These are phyloP conservation scores for Sicyos baderoa DNA, from an alignment of 306 rosid species.

Conservation along the genomic window DNA sequence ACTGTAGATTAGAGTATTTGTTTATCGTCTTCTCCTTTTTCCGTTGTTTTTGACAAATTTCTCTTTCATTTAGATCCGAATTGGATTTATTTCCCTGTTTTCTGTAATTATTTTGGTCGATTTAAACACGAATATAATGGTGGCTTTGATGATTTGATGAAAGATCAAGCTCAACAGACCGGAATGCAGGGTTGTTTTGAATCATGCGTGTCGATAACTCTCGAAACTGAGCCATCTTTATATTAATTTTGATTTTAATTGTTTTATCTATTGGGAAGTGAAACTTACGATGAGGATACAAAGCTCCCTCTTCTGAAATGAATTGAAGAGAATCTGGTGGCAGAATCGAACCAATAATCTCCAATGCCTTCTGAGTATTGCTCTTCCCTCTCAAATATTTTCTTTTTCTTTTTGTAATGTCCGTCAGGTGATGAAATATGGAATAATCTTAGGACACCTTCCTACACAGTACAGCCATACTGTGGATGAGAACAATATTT, in stretches of 20 bases:
- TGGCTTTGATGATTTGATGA: conserved; percentile 22
- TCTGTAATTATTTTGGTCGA: background rate
- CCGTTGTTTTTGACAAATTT: background rate
- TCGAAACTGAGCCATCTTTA: background rate
- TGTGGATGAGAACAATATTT: conserved; percentile 25
- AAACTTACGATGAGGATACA: conserved; percentile 19
- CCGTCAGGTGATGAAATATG: conserved; percentile 19
- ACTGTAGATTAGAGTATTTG: background rate
- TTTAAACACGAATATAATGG: background rate
- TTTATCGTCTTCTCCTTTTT: background rate
- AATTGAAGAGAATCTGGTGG: conserved; percentile 22
- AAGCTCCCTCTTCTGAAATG: conserved; percentile 29
- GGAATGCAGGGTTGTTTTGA: conserved; percentile 8
- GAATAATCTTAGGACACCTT: conserved; percentile 30
- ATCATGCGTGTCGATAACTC: conserved; percentile 25
- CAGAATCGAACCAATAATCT: conserved; percentile 24
- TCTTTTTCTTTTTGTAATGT: background rate
- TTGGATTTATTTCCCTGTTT: background rate
- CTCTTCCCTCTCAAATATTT: background rate
- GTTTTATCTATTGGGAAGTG: background rate
- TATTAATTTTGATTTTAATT: background rate
- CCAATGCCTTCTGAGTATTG: conserved; percentile 22
- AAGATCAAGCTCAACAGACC: conserved; percentile 36
- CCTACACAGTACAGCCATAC: conserved; percentile 20
- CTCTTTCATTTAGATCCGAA: background rate